Evolutionary conservation across 139 green algal genomes (phyloP), one percentile per base, ranked within the genome.

Genomic region (Asterochloris erici): DNA sequence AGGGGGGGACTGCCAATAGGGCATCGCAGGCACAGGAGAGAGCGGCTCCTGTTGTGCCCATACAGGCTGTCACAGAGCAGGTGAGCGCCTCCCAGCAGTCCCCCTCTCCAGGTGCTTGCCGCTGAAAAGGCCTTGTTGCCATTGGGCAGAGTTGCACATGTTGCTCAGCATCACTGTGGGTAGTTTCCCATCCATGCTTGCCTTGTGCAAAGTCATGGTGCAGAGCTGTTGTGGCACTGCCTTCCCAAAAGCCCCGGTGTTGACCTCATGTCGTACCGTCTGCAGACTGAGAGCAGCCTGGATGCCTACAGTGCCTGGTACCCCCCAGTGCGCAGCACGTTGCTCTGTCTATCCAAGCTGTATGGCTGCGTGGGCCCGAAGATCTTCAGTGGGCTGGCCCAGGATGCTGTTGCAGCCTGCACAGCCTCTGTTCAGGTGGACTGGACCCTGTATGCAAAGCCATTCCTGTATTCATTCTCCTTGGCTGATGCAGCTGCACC

Each of bases 281-380:
- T 79, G 82, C 82, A 86, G 82, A 74, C 47, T 54, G 79, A 85
- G 74, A 83, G 77, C 38, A 68, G 71, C 0, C 12, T 79, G 38
- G 79, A 87, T 14, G 66, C 68, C 21, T 88, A 89, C 78, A 74
- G 54, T 11, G 81, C 75, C 26, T 95, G 94, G 88, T 98, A 96
- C 84, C 94, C 95, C 10, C 94, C 96, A 14, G 84, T 98, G 70
- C 87, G 92, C 60, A 83, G 85, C 66, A 95, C 93, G 19, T 89
- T 99, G 82, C 79, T 91, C 74, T 92, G 92, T 69, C 88, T 99
- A 68, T 94, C 91, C 28, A 98, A 97, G 90, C 89, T 98, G 63
- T 98, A 99, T 89, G 89, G 89, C 47, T 91, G 88, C 9, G 84
- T 99, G 74, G 93, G 96, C n/a, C 23, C 79, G 0, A 85, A 78